phyloP scores from a whole-genome alignment of 2,329 filamentous ascomycete genomes.

The Fusarium bactridioides region DNA sequence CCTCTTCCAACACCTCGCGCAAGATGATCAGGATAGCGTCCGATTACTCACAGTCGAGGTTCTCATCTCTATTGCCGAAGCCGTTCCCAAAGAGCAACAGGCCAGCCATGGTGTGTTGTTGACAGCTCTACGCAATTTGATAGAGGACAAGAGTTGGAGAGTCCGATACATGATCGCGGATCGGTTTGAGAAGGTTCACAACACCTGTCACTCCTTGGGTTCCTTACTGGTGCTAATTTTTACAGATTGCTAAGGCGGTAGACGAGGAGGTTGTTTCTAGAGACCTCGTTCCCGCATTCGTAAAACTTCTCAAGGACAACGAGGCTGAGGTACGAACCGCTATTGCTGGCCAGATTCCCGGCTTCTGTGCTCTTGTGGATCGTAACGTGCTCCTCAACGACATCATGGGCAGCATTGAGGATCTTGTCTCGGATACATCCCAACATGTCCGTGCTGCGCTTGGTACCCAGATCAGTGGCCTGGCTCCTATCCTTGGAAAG shows the following conservation, averaged over 20 bases:
- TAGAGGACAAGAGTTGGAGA: constrained; percentile 99
- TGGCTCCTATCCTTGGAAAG: constrained; percentile 96
- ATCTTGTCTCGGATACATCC: constrained; percentile 93
- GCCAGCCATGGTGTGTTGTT: constrained; percentile 93
- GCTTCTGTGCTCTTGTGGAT: constrained; percentile 92
- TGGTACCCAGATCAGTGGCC: constrained; percentile 94
- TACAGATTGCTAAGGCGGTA: constrained; percentile 94
- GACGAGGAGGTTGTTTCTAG: constrained; percentile 95
- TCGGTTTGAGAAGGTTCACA: constrained; percentile 85
- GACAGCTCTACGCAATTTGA: constrained; percentile 88
- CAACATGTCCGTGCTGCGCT: constrained; percentile 96
- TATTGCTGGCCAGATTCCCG: constrained; percentile 96
- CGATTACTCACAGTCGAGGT: constrained; percentile 95
- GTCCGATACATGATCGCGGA: constrained; percentile 99
- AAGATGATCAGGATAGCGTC: constrained; percentile 97
- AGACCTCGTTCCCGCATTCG: constrained; percentile 94
- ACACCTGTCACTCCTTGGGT: neutral
- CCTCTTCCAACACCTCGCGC: constrained; percentile 94
- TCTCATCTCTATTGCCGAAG: constrained; percentile 94
- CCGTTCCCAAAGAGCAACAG: constrained; percentile 97
- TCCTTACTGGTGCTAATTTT: neutral
- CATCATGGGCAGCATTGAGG: constrained; percentile 95
- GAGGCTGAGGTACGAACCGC: constrained; percentile 97
- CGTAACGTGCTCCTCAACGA: constrained; percentile 88
- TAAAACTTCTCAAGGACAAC: constrained; percentile 96